These are phyloP conservation scores for Massariosphaeria phaeospora DNA, from an alignment of 495 filamentous ascomycete species.

Conservation along the genomic window DNA sequence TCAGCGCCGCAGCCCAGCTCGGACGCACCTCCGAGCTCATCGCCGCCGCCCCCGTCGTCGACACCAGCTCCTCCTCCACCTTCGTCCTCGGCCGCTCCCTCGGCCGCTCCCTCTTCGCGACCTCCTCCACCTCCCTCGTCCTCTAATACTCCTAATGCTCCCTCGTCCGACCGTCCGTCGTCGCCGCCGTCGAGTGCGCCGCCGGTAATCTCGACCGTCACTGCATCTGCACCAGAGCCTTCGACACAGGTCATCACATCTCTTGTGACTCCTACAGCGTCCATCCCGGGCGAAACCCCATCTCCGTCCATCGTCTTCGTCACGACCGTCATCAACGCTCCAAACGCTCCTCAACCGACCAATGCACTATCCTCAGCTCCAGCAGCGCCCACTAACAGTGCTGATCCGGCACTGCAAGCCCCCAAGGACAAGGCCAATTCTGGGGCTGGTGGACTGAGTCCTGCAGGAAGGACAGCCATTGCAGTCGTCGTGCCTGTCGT, in stretches of 20 bases:
- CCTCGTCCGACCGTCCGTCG: too few relatives aligned
- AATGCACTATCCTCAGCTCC: not conserved
- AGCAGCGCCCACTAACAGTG: not conserved
- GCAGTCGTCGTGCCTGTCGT: constrained; percentile 92
- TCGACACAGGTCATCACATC: constrained; percentile 37
- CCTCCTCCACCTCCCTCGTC: constrained; percentile 15
- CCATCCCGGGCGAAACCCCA: constrained; percentile 19
- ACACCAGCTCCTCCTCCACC: constrained; percentile 2
- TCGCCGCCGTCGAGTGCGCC: too few relatives aligned
- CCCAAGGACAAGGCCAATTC: not conserved
- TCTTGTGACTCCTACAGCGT: constrained; percentile 29
- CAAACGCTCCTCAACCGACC: not conserved
- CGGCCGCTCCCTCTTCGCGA: constrained; percentile 1
- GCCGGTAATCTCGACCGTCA: constrained; percentile 30
- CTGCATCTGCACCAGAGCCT: constrained; percentile 30
- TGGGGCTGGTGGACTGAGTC: constrained; percentile 46
- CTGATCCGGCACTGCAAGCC: constrained; percentile 1
- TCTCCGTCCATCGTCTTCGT: constrained; percentile 23
- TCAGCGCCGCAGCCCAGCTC: constrained; percentile 17
- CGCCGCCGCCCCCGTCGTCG: constrained; percentile 3
- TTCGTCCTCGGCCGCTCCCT: constrained; percentile 10
- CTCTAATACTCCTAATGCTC: not conserved
- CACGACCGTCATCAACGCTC: constrained; percentile 13
- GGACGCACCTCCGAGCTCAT: constrained; percentile 4
- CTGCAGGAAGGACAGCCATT: constrained; percentile 72